phyloP scores from a whole-genome alignment of 331 rosid genomes.

The Telfairia occidentalis region DNA sequence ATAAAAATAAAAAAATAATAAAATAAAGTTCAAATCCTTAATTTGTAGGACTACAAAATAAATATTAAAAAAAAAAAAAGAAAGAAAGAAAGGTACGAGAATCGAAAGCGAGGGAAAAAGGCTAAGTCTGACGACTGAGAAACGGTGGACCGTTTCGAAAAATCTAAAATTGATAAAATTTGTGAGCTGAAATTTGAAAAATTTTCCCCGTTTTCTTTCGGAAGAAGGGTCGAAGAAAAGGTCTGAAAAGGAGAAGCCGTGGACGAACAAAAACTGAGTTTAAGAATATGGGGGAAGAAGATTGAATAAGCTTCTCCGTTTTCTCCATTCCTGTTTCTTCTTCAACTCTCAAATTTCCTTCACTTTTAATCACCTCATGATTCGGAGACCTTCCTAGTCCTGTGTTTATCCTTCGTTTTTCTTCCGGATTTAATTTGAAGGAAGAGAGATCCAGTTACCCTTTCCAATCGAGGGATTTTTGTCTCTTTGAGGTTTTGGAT shows the following conservation, averaged over 20 bases:
- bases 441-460: neutral
- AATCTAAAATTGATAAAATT: neutral
- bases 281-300: neutral
- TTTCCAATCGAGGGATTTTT: neutral
- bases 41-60: too few relatives aligned
- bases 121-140: neutral
- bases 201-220: neutral
- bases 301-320: neutral
- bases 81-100: neutral
- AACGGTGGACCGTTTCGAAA: neutral
- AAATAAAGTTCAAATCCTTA: too few relatives aligned
- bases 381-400: neutral
- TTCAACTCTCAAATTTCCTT: neutral
- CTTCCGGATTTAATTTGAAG: neutral
- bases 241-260: neutral
- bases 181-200: constrained; percentile 1
- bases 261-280: neutral
- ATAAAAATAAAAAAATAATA: too few relatives aligned
- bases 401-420: neutral
- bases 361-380: neutral
- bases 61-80: too few relatives aligned
- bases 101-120: neutral
- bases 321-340: constrained; percentile 1
- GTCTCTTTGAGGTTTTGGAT: neutral
- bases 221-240: constrained; percentile 11